These are phyloP conservation scores for Rostrohypoxylon terebratum DNA, from an alignment of 495 filamentous ascomycete genomes.

Conservation along the genomic window DNA sequence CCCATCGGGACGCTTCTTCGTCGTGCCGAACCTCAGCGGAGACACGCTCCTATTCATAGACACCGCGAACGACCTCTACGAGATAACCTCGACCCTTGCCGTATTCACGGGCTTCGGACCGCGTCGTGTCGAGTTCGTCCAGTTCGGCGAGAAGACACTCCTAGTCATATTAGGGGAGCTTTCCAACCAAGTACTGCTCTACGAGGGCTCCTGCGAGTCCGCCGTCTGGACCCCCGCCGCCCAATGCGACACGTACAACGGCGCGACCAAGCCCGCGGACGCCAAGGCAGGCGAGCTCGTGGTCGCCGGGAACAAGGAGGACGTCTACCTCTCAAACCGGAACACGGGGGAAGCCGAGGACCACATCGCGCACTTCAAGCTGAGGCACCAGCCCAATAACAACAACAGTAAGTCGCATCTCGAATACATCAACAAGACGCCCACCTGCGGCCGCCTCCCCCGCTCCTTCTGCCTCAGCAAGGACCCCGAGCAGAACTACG, in stretches of 20 bases:
- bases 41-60: conserved; percentile 46
- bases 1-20: conserved; percentile 45
- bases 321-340: conserved; percentile 50
- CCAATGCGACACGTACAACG: conserved; percentile 43
- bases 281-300: conserved; percentile 33
- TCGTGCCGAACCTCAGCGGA: conserved; percentile 46
- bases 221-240: neutral
- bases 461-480: conserved; percentile 43
- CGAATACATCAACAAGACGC: conserved; percentile 15
- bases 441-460: conserved; percentile 37
- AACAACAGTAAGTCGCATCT: too few species aligned
- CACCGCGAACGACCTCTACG: conserved; percentile 24
- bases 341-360: conserved; percentile 40
- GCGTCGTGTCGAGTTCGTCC: conserved; percentile 47
- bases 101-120: conserved; percentile 25
- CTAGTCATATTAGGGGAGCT: conserved; percentile 43
- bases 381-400: too few species aligned
- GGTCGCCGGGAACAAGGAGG: conserved; percentile 38
- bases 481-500: conserved; percentile 21
- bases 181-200: conserved; percentile 39
- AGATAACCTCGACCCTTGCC: conserved; percentile 26
- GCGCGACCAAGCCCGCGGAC: neutral
- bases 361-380: conserved; percentile 46
- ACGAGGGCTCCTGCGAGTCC: conserved; percentile 33
- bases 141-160: conserved; percentile 22